Evolutionary conservation across 768 basidiomycete species (phyloP), one percentile per base, ranked within the genome.

Genomic region (Lactarius hengduanensis): DNA sequence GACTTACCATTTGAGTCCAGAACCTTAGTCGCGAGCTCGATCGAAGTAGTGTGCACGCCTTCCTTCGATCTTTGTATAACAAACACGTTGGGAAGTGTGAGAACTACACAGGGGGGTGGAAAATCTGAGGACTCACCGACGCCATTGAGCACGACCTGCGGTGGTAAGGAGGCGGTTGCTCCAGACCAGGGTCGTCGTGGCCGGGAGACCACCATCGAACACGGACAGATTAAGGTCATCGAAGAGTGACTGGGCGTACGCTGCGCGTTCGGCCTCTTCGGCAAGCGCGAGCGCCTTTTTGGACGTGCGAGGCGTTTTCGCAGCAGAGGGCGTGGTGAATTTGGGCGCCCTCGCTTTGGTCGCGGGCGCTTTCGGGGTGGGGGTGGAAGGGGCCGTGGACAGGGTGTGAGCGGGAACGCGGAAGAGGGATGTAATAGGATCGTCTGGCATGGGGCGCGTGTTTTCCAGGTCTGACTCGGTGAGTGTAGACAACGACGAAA

Each of bases 21-120:
- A 34, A 96, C 87, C 74, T 95, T 96, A 56, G 83, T 82, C 5
- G 92, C 90, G n/a, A 96, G 78, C 71, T 92, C 86, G 63, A 95
- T 93, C 71, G 84, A 82, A 0, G 82, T 82, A 6, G 77, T 82
- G 62, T 86, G 78, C n/a, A 79, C 76, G 10, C 89, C 88, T 13
- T 88, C 82, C 57, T 80, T 79, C 22, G 82, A 83, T 57, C 86
- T 88, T 63, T 8, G 38, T 59, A 57, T 15, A 26, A 11, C 9
- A 30, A 26, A 20, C 9, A 30, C 38, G 18, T 34, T 26, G 18
- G 15, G 10, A 38, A 36, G 34, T 28, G n/a, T 22, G 8, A 53
- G 47, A 16, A 26, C 22, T 4, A 26, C 16, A 22, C 13, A 15
- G 4, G 22, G 26, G 22, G 2, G 13, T 50, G 11, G 10, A 15